Evolutionary conservation across 306 rosid species (phyloP).

Genomic region (Castanospermum australe): DNA sequence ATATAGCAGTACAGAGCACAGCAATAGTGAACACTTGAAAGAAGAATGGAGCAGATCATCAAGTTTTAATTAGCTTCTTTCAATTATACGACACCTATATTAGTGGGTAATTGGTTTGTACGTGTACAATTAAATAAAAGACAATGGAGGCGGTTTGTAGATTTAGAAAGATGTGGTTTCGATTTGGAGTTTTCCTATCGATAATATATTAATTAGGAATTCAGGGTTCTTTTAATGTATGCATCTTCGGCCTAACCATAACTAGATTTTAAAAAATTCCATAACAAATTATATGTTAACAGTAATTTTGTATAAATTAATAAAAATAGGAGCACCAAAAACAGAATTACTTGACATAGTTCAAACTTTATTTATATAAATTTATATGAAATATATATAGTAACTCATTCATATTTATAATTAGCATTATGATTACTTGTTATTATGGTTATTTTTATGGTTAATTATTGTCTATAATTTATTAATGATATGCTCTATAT

Average conservation of each 20-base stretch:
- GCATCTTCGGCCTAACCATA: too few relatives aligned
- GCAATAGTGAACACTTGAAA: conserved; percentile 52
- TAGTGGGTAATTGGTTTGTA: not conserved
- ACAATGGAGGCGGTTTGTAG: not conserved
- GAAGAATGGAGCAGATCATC: conserved; percentile 81
- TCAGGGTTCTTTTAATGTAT: too few relatives aligned
- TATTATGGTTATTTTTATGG: not conserved
- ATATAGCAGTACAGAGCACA: conserved; percentile 49
- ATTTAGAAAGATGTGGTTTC: not conserved
- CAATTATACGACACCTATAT: not conserved
- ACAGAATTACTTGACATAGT: too few relatives aligned
- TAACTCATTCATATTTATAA: not conserved
- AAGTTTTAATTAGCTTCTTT: conserved; percentile 63
- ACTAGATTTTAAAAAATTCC: too few relatives aligned
- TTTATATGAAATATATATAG: too few relatives aligned
- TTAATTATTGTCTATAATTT: not conserved
- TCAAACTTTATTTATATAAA: too few relatives aligned
- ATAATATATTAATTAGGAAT: not conserved
- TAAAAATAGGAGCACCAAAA: too few relatives aligned
- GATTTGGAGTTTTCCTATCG: not conserved
- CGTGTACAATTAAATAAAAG: not conserved
- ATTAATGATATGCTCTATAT: not conserved
- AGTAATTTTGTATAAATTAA: too few relatives aligned
- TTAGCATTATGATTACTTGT: not conserved
- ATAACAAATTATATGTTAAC: too few relatives aligned